Conservation (phyloP, 148 eudicot genomes). For the Beta vulgaris region DNA sequence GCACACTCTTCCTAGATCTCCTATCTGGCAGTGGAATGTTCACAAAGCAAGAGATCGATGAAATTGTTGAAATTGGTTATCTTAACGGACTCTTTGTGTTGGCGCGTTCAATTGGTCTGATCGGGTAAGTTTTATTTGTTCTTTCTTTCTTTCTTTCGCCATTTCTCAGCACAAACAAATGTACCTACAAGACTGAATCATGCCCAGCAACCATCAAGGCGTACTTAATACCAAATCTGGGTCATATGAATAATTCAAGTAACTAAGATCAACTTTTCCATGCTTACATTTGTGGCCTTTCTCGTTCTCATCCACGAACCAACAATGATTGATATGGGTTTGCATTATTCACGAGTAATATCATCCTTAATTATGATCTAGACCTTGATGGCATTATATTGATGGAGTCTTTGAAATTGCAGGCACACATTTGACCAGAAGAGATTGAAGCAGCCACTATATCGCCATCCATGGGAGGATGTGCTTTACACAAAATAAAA, state of each 20-base stretch:
- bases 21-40: slow-evolving; percentile 96
- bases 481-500: slow-evolving; percentile 94
- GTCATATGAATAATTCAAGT: too few relatives aligned
- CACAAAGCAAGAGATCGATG: slow-evolving; percentile 88
- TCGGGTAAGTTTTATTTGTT: slow-evolving; percentile 86
- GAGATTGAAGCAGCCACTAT: slow-evolving; percentile 96
- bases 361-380: not conserved
- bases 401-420: slow-evolving; percentile 27
- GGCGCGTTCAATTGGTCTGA: slow-evolving; percentile 94
- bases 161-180: not conserved
- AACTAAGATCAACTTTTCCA: too few relatives aligned
- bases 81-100: slow-evolving; percentile 91
- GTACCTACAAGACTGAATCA: not conserved
- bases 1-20: slow-evolving; percentile 94
- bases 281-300: too few relatives aligned
- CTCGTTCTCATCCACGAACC: not conserved
- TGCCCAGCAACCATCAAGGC: too few relatives aligned
- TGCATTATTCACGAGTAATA: not conserved
- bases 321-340: not conserved
- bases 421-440: slow-evolving; percentile 99
- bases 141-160: too few relatives aligned
- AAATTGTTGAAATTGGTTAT: slow-evolving; percentile 87
- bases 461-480: slow-evolving; percentile 99
- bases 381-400: not conserved
- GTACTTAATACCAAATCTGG: not conserved